Percentiles rank a stretch among this genome's conserved stretches.
Conservation (phyloP, 345 rosid genomes). For the Zanthoxylum bungeanum region DNA sequence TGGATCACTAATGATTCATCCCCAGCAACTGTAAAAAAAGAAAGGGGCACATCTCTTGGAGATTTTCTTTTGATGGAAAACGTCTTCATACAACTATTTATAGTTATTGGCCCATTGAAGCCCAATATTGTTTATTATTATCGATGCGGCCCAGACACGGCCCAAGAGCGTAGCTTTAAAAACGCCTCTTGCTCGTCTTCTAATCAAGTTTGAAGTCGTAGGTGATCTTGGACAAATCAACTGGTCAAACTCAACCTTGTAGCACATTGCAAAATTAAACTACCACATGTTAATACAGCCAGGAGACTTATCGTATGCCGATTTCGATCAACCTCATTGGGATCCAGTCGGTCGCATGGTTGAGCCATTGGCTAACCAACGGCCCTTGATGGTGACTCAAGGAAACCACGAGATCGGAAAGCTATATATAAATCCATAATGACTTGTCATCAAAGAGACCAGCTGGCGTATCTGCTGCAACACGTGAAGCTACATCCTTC, state of each 20-base stretch:
- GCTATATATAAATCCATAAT: too few relatives aligned
- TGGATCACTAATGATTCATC: conserved; percentile 48
- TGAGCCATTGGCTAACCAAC: conserved; percentile 87
- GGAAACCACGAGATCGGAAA: conserved; percentile 86
- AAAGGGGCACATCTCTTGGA: conserved; percentile 49
- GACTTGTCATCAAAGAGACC: too few relatives aligned
- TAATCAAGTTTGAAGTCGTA: conserved; percentile 54
- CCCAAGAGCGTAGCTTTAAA: conserved; percentile 45
- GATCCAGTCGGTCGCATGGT: conserved; percentile 88
- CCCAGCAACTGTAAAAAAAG: conserved; percentile 48
- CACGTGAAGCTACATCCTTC: too few relatives aligned
- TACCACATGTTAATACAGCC: conserved; percentile 63
- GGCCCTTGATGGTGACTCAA: conserved; percentile 98
- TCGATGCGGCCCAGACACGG: conserved; percentile 41
- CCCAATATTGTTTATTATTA: conserved; percentile 61
- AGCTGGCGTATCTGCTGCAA: too few relatives aligned
- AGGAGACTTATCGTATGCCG: conserved; percentile 77
- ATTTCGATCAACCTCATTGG: conserved; percentile 48
- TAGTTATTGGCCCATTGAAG: conserved; percentile 56
- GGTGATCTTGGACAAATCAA: conserved; percentile 84
- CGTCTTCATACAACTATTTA: conserved; percentile 40
- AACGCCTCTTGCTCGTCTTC: conserved; percentile 62
- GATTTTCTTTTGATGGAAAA: conserved; percentile 34
- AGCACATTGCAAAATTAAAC: conserved; percentile 50
- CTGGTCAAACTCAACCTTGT: conserved; percentile 62